Percentiles rank a stretch among this genome's conserved stretches.
Evolutionary conservation across 495 filamentous ascomycete species (phyloP).

Genomic region (Neurospora sp.): DNA sequence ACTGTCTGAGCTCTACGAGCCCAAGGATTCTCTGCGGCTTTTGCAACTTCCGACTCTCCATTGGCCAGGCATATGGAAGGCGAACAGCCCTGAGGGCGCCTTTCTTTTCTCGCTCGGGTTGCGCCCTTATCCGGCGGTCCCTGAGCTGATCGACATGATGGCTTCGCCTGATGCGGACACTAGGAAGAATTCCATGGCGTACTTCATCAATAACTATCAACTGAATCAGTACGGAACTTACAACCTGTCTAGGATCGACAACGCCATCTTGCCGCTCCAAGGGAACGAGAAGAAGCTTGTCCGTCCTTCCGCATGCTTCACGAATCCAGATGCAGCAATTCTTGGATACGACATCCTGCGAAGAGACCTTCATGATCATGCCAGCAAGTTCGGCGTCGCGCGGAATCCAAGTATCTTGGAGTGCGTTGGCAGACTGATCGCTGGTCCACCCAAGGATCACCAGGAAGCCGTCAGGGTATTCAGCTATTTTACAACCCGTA

Average conservation of each 20-base stretch:
- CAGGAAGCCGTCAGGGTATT: conserved; percentile 61
- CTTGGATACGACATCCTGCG: conserved; percentile 71
- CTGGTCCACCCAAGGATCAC: conserved; percentile 55
- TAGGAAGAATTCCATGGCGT: conserved; percentile 61
- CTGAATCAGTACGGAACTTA: conserved; percentile 60
- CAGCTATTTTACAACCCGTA: conserved; percentile 66
- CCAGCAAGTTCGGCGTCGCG: conserved; percentile 70
- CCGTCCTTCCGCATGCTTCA: conserved; percentile 68
- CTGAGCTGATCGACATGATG: conserved; percentile 69
- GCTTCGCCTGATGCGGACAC: conserved; percentile 47
- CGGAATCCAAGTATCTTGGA: conserved; percentile 66
- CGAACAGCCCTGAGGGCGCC: conserved; percentile 54
- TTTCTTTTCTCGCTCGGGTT: conserved; percentile 67
- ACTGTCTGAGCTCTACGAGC: conserved; percentile 78
- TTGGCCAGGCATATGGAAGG: conserved; percentile 63
- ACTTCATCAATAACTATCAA: conserved; percentile 71
- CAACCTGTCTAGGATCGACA: conserved; percentile 42
- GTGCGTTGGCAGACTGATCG: conserved; percentile 59
- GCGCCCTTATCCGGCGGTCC: conserved; percentile 52
- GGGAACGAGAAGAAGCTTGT: conserved; percentile 51
- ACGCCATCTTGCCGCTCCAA: conserved; percentile 65
- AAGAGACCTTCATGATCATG: conserved; percentile 62
- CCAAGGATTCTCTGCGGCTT: conserved; percentile 55
- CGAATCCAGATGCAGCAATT: conserved; percentile 62
- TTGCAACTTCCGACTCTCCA: conserved; percentile 72